Evolutionary conservation across 1,284 basidiomycete genomes (phyloP), one percentile per base, ranked within the genome.

Genomic region (Ceratobasidium sp.): DNA sequence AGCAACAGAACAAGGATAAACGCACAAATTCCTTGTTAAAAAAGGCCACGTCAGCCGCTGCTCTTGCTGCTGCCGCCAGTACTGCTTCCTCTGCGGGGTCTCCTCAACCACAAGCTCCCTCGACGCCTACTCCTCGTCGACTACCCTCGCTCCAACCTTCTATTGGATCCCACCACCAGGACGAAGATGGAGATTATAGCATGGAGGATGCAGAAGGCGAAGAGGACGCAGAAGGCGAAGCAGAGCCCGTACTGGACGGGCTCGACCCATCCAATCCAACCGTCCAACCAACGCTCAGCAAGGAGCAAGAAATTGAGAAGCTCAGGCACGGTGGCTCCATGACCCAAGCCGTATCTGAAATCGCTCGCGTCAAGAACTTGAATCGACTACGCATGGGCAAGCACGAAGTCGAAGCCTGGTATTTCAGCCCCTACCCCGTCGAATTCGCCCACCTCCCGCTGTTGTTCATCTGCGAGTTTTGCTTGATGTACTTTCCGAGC

Each of bases 231-330:
- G 79, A 80, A 69, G 77, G 54, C 40, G 73, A 87, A 70, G 84
- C 82, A 31, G 86, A 85, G 60, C 77, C 77, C n/a, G 32, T 42
- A 8, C 65, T 62, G 20, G 69, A 70, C 31, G 69, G 54, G 34
- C 76, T 82, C 34, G 82, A 82, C 69, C 75, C 81, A 20, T 78
- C 78, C 58, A 80, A 77, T 71, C 76, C 73, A 78, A 79, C 67
- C 71, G 73, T 57, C 40, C 68, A 72, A 29, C 74, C 38, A 75
- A 75, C 73, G 43, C 57, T 85, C 76, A 83, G 93, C 79, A 99
- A 99, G 79, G 93, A 97, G 79, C 92, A 97, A 78, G 97, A 99
- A 79, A 98, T 99, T 74, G 96, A 99, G 82, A 98, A 98, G 80
- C 86, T 99, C 17, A 89, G 97, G 38, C 98, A 96, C 17, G 94